A percentile compares a stretch with the other conserved stretches of the same genome.
phyloP scores from a whole-genome alignment of 495 filamentous ascomycete genomes.

The Immersiella caudata region DNA sequence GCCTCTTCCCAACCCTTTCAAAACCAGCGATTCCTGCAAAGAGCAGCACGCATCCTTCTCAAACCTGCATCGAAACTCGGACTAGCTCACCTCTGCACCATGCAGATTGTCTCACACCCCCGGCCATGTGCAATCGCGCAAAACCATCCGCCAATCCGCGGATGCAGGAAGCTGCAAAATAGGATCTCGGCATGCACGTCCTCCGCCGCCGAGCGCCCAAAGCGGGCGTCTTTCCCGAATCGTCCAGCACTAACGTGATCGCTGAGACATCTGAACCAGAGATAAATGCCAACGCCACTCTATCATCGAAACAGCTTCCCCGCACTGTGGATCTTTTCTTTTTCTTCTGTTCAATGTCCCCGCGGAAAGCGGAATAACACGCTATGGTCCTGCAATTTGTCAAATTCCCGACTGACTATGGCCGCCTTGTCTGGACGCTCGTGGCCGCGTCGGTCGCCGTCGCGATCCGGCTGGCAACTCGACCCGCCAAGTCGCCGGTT shows the following conservation, averaged over 20 bases:
- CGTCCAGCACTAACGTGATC: not conserved
- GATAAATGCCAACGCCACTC: constrained; percentile 1
- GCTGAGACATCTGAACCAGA: not conserved
- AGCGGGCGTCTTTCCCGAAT: constrained; percentile 1
- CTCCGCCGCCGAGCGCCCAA: not conserved
- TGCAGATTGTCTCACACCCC: too few relatives aligned
- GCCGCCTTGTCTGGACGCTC: not conserved
- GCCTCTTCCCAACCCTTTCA: too few relatives aligned
- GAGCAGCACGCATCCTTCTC: too few relatives aligned
- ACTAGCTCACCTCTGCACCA: too few relatives aligned
- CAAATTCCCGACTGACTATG: not conserved
- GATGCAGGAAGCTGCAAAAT: not conserved
- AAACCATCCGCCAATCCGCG: not conserved
- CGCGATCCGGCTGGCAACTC: not conserved
- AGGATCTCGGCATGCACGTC: not conserved
- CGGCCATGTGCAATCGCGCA: too few relatives aligned
- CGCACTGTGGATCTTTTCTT: not conserved
- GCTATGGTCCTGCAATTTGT: not conserved
- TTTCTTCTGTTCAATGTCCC: not conserved
- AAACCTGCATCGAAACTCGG: too few relatives aligned
- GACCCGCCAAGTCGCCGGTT: not conserved
- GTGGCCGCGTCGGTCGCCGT: not conserved
- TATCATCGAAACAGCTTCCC: not conserved
- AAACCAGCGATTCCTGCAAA: too few relatives aligned
- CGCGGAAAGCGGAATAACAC: not conserved